phyloP scores from a whole-genome alignment of 2,329 filamentous ascomycete species.

The Acrocalymma vagum region DNA sequence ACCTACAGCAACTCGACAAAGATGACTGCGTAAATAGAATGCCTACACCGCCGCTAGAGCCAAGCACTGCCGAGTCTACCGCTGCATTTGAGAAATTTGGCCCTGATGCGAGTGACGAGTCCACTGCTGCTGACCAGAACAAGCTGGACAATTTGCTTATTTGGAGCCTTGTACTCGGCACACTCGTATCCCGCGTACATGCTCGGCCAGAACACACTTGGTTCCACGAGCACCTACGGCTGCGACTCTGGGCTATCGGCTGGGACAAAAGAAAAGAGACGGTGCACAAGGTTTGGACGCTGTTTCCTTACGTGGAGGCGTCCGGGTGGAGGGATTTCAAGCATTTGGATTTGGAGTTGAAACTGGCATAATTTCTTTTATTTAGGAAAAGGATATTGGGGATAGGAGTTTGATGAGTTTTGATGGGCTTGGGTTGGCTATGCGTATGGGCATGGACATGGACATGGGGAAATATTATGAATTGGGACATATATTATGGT shows the following conservation, averaged over 20 bases:
- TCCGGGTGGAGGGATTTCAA: constrained; percentile 17
- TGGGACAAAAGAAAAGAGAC: constrained; percentile 10
- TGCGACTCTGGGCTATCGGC: constrained; percentile 17
- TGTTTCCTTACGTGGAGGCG: constrained; percentile 21
- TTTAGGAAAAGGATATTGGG: too few relatives aligned
- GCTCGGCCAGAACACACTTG: constrained; percentile 22
- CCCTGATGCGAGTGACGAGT: not conserved
- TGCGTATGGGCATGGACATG: too few relatives aligned
- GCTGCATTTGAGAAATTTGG: not conserved
- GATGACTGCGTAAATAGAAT: constrained; percentile 5
- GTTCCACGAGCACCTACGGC: constrained; percentile 23
- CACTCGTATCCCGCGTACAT: constrained; percentile 18
- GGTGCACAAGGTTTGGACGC: constrained; percentile 11
- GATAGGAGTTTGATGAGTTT: too few relatives aligned
- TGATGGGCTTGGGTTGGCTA: too few relatives aligned
- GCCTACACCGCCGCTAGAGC: constrained; percentile 11
- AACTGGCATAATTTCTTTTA: too few relatives aligned
- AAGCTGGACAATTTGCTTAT: constrained; percentile 5
- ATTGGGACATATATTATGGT: too few relatives aligned
- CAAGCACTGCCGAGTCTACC: constrained; percentile 18
- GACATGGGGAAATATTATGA: too few relatives aligned
- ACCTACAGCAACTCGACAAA: not conserved
- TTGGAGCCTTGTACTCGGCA: constrained; percentile 26
- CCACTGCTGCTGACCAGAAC: not conserved
- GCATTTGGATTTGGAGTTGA: too few relatives aligned